phyloP scores from a whole-genome alignment of 106 monocot genomes.

The Acanthochlamys bracteata region DNA sequence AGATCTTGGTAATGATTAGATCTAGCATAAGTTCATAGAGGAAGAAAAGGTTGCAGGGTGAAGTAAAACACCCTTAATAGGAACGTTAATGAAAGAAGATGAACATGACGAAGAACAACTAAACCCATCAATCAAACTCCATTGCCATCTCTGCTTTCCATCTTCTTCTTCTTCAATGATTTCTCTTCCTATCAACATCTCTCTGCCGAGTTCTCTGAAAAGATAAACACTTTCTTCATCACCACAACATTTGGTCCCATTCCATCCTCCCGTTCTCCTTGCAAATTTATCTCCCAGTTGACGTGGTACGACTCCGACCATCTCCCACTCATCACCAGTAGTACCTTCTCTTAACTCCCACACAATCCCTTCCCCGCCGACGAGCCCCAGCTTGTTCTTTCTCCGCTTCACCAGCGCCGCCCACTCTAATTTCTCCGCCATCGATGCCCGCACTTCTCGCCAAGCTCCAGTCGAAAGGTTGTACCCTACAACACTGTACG shows the following conservation, averaged over 20 bases:
- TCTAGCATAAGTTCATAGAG: too few species aligned
- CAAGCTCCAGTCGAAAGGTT: slow-evolving; percentile 21
- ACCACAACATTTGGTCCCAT: slow-evolving; percentile 19
- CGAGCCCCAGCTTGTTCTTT: slow-evolving; percentile 33
- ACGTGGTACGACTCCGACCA: slow-evolving; percentile 13
- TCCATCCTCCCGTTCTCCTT: slow-evolving; percentile 1
- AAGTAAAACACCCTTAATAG: background rate
- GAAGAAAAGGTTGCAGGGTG: background rate
- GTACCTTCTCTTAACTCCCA: slow-evolving; percentile 35
- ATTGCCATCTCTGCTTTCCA: slow-evolving; percentile 8
- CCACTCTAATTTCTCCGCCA: slow-evolving; percentile 45
- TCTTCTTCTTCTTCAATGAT: background rate
- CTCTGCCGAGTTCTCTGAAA: slow-evolving; percentile 35
- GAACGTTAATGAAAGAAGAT: background rate
- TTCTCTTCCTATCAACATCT: slow-evolving; percentile 39
- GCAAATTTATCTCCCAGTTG: slow-evolving; percentile 19
- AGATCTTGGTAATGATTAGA: too few species aligned
- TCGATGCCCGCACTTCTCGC: slow-evolving; percentile 41
- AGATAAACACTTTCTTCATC: slow-evolving; percentile 26
- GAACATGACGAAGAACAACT: background rate
- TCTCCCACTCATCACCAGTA: slow-evolving; percentile 19
- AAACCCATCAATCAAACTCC: slow-evolving; percentile 16
- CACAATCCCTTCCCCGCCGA: slow-evolving; percentile 34
- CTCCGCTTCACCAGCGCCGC: slow-evolving; percentile 29
- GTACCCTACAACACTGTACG: slow-evolving; percentile 42